These are phyloP conservation scores for Nothophoma quercina DNA, from an alignment of 2,329 filamentous ascomycete genomes.

Conservation along the genomic window DNA sequence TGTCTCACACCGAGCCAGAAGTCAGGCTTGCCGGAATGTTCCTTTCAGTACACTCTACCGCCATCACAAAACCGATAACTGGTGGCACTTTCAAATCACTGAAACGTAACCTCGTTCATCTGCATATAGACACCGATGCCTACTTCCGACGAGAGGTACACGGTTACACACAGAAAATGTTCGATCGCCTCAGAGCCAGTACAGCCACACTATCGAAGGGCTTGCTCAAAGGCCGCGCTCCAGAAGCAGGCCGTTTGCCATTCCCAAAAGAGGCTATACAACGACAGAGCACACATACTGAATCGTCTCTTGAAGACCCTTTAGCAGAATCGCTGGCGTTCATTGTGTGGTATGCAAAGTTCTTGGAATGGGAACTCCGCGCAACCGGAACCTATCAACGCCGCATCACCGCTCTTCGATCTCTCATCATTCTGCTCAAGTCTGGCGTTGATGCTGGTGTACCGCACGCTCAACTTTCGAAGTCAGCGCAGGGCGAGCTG, in stretches of 20 bases:
- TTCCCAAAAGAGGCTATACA: slow-evolving; percentile 25
- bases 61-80: slow-evolving; percentile 77
- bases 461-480: slow-evolving; percentile 50
- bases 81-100: slow-evolving; percentile 68
- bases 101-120: slow-evolving; percentile 69
- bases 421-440: slow-evolving; percentile 70
- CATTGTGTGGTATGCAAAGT: slow-evolving; percentile 75
- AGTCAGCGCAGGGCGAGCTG: slow-evolving; percentile 57
- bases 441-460: slow-evolving; percentile 69
- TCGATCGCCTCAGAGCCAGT: slow-evolving; percentile 68
- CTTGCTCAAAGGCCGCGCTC: slow-evolving; percentile 13
- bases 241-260: slow-evolving; percentile 19
- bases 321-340: slow-evolving; percentile 68
- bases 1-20: slow-evolving; percentile 46
- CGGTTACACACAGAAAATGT: slow-evolving; percentile 75
- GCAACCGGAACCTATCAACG: slow-evolving; percentile 89
- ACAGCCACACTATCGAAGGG: slow-evolving; percentile 42
- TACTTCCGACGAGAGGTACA: slow-evolving; percentile 85
- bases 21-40: slow-evolving; percentile 83
- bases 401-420: slow-evolving; percentile 81
- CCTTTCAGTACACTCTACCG: slow-evolving; percentile 77
- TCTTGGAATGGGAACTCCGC: slow-evolving; percentile 76
- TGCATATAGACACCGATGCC: slow-evolving; percentile 85
- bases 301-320: slow-evolving; percentile 17
- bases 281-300: not conserved